A percentile compares a stretch with the other conserved stretches of the same genome.
These are phyloP conservation scores for Magnusiomyces ingens DNA, from an alignment of 1,139 yeast genomes.

Conservation along the genomic window DNA sequence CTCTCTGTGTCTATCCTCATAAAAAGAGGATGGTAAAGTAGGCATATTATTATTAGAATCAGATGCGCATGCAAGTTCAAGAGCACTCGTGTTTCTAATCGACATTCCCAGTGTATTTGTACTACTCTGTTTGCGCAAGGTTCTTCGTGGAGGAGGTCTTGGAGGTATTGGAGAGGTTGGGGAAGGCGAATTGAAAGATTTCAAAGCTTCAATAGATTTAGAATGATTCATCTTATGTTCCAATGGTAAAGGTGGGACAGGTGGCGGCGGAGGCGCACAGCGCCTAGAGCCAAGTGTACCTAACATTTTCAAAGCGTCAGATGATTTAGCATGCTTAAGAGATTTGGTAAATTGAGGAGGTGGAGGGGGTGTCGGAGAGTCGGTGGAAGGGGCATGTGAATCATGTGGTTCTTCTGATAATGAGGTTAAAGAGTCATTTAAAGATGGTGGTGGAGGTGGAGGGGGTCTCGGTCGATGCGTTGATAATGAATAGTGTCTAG, in stretches of 20 bases:
- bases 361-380: neutral
- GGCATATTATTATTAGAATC: neutral
- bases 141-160: constrained; percentile 11
- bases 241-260: neutral
- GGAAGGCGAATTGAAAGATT: neutral
- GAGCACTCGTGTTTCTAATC: constrained; percentile 12
- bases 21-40: neutral
- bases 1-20: neutral
- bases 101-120: constrained; percentile 6
- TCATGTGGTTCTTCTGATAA: neutral
- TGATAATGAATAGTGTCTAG: neutral
- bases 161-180: constrained; percentile 8
- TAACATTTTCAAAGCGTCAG: neutral
- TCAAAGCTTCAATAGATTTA: too few species aligned
- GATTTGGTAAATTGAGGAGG: neutral
- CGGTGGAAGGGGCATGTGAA: too few species aligned
- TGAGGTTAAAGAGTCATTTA: neutral
- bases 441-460: neutral
- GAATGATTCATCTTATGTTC: too few species aligned
- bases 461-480: constrained; percentile 6
- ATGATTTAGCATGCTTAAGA: constrained; percentile 1
- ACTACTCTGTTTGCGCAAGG: neutral
- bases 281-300: neutral
- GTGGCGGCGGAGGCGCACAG: neutral
- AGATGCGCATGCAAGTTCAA: constrained; percentile 9